Evolutionary conservation across 2,329 filamentous ascomycete genomes (phyloP).

Genomic region (Karstenula rhodostoma): DNA sequence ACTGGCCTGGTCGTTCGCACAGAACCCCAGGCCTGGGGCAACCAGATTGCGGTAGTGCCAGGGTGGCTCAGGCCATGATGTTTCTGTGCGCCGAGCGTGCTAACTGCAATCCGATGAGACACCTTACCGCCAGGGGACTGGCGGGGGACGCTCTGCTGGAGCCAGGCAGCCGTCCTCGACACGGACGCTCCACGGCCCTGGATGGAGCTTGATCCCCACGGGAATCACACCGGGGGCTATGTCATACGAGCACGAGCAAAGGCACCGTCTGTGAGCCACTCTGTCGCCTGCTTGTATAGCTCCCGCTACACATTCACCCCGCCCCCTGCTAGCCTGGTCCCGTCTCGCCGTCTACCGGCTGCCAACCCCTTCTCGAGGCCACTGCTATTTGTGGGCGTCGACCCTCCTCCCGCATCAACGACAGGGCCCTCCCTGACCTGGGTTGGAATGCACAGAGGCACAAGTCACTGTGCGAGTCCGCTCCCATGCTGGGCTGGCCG

Average conservation of each 20-base stretch:
- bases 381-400: slow-evolving; percentile 47
- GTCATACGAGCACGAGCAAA: slow-evolving; percentile 49
- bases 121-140: slow-evolving; percentile 24
- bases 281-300: slow-evolving; percentile 46
- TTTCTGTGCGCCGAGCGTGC: slow-evolving; percentile 13
- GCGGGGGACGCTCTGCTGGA: slow-evolving; percentile 26
- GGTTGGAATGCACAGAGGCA: slow-evolving; percentile 43
- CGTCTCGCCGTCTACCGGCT: slow-evolving; percentile 45
- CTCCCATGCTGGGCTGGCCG: slow-evolving; percentile 39
- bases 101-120: slow-evolving; percentile 20
- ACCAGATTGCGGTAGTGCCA: slow-evolving; percentile 16
- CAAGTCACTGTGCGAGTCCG: slow-evolving; percentile 47
- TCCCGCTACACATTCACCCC: slow-evolving; percentile 45
- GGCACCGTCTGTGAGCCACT: slow-evolving; percentile 43
- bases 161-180: slow-evolving; percentile 28
- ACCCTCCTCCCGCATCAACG: slow-evolving; percentile 32
- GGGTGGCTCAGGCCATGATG: slow-evolving; percentile 20
- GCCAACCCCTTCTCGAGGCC: slow-evolving; percentile 43
- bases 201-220: slow-evolving; percentile 44
- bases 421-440: slow-evolving; percentile 41
- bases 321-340: slow-evolving; percentile 47
- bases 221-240: slow-evolving; percentile 51
- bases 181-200: slow-evolving; percentile 38
- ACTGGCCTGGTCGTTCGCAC: slow-evolving; percentile 21
- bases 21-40: slow-evolving; percentile 32